Base-by-base conservation (phyloP, 352 stramenopile species). In the Phytophthora hybrid region DNA sequence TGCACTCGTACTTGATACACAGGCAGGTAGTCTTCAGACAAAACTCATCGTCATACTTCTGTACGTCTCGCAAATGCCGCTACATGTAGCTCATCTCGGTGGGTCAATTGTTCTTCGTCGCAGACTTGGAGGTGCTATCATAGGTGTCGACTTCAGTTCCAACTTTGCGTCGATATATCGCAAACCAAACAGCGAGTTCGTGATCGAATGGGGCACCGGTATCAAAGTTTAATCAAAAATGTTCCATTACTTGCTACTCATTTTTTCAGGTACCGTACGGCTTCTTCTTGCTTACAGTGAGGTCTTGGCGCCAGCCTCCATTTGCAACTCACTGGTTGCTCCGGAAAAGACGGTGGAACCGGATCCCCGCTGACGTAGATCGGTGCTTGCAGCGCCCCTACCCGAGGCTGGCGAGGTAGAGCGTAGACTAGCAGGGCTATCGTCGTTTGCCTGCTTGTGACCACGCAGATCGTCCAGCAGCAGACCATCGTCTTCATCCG, bases 401-500 rank as follows among this genome's bases (percentile, higher is more conserved):
- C 46, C 62, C 23, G 70, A 73, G 4, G 59, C 39, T 63, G 70
- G 74, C 1, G 65, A 78, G 3, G 70, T 65, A 16, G 70, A 65
- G 2, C 61, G 46, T 31, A 73, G 59, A 34, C 74, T 73, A n/a
- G 61, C n/a, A 14, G 65, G 61, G 21, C 41, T 71, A 9, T 59
- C 55, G 31, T 63, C 46, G 21, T 59, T 66, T 5, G 29, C 56
- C 21, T 19, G 16, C 53, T 76, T 73, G 19, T 59, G 37, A 34
- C 66, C 63, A 29, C 47, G 44, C 37, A 80, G 34, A 19, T 79
- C 67, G 18, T 78, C 77, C 11, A 91, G 59, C 18, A 91, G 60
- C 16, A 92, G 69, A 1, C 70, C 82, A n/a, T 74, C 78, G 23
- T 76, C 54, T 52, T 78, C 74, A 9, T 81, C 73, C 37, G 82